Base-by-base conservation (phyloP, 1,139 yeast species). In the Casaregolazyma suthepensis region DNA sequence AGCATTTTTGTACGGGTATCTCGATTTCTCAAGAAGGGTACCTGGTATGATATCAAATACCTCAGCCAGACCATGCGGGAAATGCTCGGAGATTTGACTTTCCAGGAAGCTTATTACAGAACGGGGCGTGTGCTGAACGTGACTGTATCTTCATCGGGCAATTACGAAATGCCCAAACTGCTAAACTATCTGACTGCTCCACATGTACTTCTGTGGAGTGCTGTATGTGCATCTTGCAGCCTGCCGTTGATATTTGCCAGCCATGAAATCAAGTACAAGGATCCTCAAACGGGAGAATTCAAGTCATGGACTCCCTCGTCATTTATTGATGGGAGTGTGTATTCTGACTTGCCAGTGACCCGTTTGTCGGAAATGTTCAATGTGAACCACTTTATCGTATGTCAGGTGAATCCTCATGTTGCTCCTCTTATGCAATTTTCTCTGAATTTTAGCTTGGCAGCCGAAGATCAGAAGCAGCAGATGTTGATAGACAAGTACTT, bases 401-500 rank as follows among this genome's bases (percentile, higher is more conserved):
- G 96, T 52, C 98, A 94, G 69, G 99, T 93, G 1, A 89, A 94
- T 63, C 96, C 98, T 0, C 99, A 93, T 66, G 95, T 93, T 35
- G 91, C 87, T 1, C 98, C 99, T 1, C 78, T 93, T 50, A 74
- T 93, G 59, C 86, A 53, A 45, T 54, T 64, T 18, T 57, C 63
- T 26, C 61, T 61, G 45, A 51, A 56, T 7, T 55, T 61, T 9
- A 47, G 52, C 12, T 76, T 42, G 13, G 22, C 35, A 13, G 43
- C 42, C 38, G 50, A 52, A 51, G 49, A 56, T 23, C 55, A 52
- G 20, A 53, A 35, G 45, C 52, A 53, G 46, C 50, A 12, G 35
- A 43, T 22, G 51, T 44, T 49, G 45, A 53, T 22, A 35, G 45
- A 35, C 23, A 31, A 40, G 37, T 47, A 43, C 20, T 31, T 43